Base-by-base conservation (phyloP, 2,329 filamentous ascomycete species). In the Xylariaceae sp. region DNA sequence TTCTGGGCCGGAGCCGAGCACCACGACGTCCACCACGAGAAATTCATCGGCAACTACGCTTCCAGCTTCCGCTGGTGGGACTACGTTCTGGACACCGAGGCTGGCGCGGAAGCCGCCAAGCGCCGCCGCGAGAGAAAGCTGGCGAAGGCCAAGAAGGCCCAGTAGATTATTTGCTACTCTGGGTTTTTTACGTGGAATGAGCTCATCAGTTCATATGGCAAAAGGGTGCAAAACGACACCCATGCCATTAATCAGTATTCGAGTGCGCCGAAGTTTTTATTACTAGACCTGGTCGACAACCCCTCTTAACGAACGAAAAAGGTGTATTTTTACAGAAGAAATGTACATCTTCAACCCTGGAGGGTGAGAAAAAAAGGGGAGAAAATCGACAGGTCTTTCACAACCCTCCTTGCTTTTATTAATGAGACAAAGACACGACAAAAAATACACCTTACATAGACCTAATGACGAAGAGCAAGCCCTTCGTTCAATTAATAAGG, bases 51-150 rank as follows among this genome's bases (percentile, higher is more conserved):
- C 69, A 99, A 99, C 81, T 99, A 97, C 75, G 82, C 93, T 55
- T 96, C 92, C 73, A 96, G 90, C 81, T 99, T 99, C 86, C 85
- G 93, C 75, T 99, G 94, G 94, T 99, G 94, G 94, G 94, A 99
- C 79, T 96, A 89, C 75, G 75, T 87, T 68, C 82, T 97, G 67
- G 92, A 97, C 76, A 99, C 94, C 63, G 93, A 99, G 82, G 90
- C 90, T 65, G 91, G 90, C 56, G 85, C 90, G 44, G 93, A 95
- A 76, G 90, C 93, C 47, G 83, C 88, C 69, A 92, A 92, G 86
- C 84, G 82, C 72, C 87, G 92, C 72, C 84, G 92, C 61, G 91
- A 94, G 76, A 85, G 80, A 75, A 92, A 89, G 84, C 70, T 90
- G 57, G 75, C 84, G 74, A 80, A 80, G 72, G 79, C 80, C 64